These are phyloP conservation scores for Vitellaria paradoxa DNA, from an alignment of 179 eudicot genomes.

Conservation along the genomic window DNA sequence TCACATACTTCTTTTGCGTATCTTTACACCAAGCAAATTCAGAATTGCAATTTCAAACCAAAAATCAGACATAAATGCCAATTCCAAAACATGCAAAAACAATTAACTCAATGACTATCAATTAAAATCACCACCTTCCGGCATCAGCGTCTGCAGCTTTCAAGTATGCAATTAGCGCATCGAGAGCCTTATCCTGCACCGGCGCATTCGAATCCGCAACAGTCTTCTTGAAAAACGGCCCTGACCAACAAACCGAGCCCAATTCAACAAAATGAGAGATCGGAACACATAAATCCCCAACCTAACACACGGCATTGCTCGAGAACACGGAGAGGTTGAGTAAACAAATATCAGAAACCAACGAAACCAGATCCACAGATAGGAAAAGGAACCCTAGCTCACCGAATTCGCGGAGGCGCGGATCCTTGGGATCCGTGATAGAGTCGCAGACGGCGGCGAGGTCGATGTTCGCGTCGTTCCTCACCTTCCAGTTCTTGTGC, in stretches of 20 bases:
- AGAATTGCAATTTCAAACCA: background rate
- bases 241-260: conserved; percentile 24
- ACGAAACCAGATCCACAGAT: no score
- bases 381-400: conserved; percentile 12
- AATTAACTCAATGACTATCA: background rate
- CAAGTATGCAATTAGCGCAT: conserved; percentile 74
- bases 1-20: conserved; percentile 92
- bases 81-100: background rate
- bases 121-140: conserved; percentile 49
- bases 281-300: background rate
- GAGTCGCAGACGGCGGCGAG: conserved; percentile 71
- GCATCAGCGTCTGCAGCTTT: conserved; percentile 93
- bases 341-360: background rate
- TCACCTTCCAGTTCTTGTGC: conserved; percentile 96
- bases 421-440: conserved; percentile 88
- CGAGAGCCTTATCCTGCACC: conserved; percentile 95
- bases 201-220: conserved; percentile 96
- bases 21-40: conserved; percentile 26
- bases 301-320: conserved; percentile 11
- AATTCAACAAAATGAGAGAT: conserved; percentile 5
- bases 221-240: conserved; percentile 69
- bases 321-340: background rate
- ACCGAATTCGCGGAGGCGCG: conserved; percentile 94
- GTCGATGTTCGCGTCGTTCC: conserved; percentile 95
- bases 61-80: background rate